phyloP scores from a whole-genome alignment of 306 rosid genomes.

The Fragaria iinumae region DNA sequence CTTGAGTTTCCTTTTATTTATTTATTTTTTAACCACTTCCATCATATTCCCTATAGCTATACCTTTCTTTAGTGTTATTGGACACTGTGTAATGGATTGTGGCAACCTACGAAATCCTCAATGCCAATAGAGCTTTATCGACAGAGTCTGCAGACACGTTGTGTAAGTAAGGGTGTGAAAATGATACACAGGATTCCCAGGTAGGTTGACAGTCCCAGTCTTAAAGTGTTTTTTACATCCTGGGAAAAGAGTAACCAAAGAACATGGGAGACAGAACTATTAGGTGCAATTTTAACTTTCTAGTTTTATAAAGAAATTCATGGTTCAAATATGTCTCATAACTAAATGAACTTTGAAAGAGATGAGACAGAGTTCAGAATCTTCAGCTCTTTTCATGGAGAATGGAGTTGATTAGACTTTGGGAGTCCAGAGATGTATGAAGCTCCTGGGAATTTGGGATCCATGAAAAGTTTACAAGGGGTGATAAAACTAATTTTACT shows the following conservation, averaged over 20 bases:
- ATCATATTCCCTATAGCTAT: neutral
- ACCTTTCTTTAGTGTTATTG: neutral
- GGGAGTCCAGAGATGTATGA: neutral
- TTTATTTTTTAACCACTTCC: neutral
- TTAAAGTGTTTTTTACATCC: neutral
- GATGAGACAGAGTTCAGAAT: neutral
- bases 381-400: neutral
- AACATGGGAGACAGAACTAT: neutral
- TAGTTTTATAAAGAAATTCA: neutral
- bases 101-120: constrained; percentile 7
- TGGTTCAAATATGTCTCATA: neutral
- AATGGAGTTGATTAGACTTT: neutral
- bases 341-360: neutral
- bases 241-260: neutral
- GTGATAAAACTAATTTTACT: neutral
- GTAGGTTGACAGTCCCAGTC: neutral
- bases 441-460: neutral
- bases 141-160: neutral
- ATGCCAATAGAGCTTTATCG: neutral
- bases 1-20: neutral
- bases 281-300: neutral
- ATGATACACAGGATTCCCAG: neutral
- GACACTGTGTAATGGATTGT: neutral
- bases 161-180: neutral
- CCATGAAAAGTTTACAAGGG: neutral